phyloP scores from a whole-genome alignment of 2,329 filamentous ascomycete species.

The Ambrosiella cleistominuta region DNA sequence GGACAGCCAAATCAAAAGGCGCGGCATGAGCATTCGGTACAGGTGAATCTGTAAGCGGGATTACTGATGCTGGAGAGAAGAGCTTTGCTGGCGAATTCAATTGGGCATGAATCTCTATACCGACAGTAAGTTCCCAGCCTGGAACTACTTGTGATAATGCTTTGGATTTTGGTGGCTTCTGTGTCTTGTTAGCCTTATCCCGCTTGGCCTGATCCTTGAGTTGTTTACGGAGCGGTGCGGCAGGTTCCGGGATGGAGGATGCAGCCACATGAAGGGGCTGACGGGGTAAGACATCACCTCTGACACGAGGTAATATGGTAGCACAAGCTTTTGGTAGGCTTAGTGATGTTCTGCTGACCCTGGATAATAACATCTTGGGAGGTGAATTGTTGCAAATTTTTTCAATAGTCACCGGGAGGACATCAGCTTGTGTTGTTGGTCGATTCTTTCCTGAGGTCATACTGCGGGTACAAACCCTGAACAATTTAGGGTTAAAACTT shows the following conservation, averaged over 20 bases:
- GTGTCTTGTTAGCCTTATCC: constrained; percentile 44
- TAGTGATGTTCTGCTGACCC: too few relatives aligned
- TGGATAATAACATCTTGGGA: too few relatives aligned
- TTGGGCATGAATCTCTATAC: constrained; percentile 94
- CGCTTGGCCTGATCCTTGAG: constrained; percentile 55
- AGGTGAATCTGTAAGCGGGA: not conserved
- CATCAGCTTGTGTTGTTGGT: too few relatives aligned
- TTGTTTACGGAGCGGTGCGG: constrained; percentile 46
- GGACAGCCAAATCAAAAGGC: constrained; percentile 74
- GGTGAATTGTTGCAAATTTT: too few relatives aligned
- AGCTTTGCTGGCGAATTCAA: constrained; percentile 78
- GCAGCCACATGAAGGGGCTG: constrained; percentile 5
- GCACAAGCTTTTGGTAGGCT: too few relatives aligned
- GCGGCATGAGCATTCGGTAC: constrained; percentile 71
- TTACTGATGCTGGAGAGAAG: constrained; percentile 62
- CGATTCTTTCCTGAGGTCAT: too few relatives aligned
- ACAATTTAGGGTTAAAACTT: too few relatives aligned
- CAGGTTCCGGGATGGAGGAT: constrained; percentile 12
- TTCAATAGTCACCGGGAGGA: too few relatives aligned
- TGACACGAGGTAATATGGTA: not conserved
- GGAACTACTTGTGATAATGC: constrained; percentile 31
- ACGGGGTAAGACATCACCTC: not conserved
- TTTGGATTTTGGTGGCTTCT: constrained; percentile 26
- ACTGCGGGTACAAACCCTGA: too few relatives aligned
- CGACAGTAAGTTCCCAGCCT: constrained; percentile 85